Conservation (phyloP, 2,329 filamentous ascomycete species). For the Aschersonia sp. region DNA sequence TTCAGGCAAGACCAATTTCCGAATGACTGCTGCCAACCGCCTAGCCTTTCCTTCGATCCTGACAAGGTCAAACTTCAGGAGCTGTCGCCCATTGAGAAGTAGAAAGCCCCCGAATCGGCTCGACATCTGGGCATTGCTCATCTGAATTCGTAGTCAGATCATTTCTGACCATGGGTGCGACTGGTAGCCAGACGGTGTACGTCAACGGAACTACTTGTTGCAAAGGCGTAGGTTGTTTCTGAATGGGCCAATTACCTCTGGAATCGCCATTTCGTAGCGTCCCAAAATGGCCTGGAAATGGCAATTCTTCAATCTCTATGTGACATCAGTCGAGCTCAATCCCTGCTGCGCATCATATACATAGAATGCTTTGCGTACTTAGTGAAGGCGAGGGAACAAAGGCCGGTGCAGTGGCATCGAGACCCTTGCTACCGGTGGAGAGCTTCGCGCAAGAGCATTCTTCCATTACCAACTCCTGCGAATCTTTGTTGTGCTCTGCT, state of each 20-base stretch:
- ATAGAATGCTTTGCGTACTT: not conserved
- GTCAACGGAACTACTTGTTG: not conserved
- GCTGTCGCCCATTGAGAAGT: too few relatives aligned
- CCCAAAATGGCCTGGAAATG: slow-evolving; percentile 1
- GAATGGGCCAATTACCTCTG: not conserved
- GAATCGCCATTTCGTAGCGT: not conserved
- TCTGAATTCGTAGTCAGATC: not conserved
- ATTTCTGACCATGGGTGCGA: not conserved
- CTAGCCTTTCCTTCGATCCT: too few relatives aligned
- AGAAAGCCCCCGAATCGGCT: not conserved
- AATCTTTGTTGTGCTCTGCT: not conserved
- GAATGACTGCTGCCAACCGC: too few relatives aligned
- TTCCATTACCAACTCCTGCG: not conserved
- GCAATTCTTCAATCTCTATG: not conserved
- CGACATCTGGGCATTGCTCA: not conserved
- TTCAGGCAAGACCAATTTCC: too few relatives aligned
- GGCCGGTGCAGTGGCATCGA: not conserved
- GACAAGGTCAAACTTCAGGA: too few relatives aligned
- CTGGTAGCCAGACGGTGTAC: slow-evolving; percentile 1
- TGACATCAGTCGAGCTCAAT: not conserved
- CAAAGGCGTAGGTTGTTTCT: not conserved
- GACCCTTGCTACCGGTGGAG: not conserved
- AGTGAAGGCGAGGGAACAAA: not conserved
- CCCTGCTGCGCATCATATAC: not conserved
- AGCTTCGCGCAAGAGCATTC: slow-evolving; percentile 1